phyloP scores from a whole-genome alignment of 2,329 filamentous ascomycete species.

The Lasiodiplodia hormozganensis region DNA sequence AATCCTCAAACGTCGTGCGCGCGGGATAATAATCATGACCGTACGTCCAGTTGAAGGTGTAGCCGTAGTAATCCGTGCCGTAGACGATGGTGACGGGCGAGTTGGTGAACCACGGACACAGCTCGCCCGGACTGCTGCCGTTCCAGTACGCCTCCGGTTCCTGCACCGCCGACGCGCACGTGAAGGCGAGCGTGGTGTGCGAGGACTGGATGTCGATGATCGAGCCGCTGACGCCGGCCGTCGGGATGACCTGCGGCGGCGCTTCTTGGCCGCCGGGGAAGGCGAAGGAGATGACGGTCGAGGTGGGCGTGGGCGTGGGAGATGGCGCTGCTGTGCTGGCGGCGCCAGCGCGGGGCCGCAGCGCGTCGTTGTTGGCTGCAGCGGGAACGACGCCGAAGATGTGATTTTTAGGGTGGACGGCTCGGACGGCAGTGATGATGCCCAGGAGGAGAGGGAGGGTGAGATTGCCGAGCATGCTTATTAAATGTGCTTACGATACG shows the following conservation, averaged over 20 bases:
- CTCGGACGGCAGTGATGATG: background rate
- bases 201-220: constrained; percentile 7
- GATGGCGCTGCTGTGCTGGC: background rate
- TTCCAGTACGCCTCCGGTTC: background rate
- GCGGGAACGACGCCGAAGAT: too few species aligned
- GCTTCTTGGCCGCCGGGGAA: background rate
- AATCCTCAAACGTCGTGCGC: background rate
- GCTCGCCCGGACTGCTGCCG: background rate
- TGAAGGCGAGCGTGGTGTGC: constrained; percentile 1
- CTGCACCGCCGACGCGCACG: background rate
- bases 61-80: background rate
- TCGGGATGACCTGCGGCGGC: background rate
- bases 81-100: background rate
- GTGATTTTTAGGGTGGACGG: too few species aligned
- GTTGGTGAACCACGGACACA: background rate
- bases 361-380: too few species aligned
- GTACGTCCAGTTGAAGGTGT: background rate
- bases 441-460: background rate
- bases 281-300: constrained; percentile 8
- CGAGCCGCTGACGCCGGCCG: constrained; percentile 1
- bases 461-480: background rate
- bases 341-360: too few species aligned
- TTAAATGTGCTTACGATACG: too few species aligned
- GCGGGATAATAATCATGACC: background rate
- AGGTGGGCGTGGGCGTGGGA: background rate